phyloP scores from a whole-genome alignment of 805 yeast species.

The Scheffersomyces ergatensis region DNA sequence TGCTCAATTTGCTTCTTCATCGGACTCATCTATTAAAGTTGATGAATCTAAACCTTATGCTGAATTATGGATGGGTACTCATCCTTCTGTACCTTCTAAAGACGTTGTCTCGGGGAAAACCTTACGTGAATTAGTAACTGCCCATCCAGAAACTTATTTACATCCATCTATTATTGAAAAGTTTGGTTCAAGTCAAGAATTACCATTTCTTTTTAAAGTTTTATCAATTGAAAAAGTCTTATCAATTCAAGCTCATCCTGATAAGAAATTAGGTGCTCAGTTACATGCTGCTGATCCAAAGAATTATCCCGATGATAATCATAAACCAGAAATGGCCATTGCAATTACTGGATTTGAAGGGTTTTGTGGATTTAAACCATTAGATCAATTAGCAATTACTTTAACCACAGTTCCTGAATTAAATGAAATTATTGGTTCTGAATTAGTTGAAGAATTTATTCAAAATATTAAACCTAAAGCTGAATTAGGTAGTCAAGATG shows the following conservation, averaged over 20 bases:
- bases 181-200: conserved; percentile 66
- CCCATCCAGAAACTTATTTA: conserved; percentile 56
- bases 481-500: conserved; percentile 49
- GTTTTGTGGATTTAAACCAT: conserved; percentile 96
- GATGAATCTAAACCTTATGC: conserved; percentile 88
- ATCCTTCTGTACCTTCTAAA: conserved; percentile 82
- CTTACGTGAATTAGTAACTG: conserved; percentile 65
- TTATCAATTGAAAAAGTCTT: conserved; percentile 89
- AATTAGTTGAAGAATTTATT: conserved; percentile 52
- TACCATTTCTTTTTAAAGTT: conserved; percentile 93
- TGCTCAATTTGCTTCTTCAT: conserved; percentile 76
- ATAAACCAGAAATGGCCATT: conserved; percentile 99
- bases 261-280: conserved; percentile 74
- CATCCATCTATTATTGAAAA: conserved; percentile 57
- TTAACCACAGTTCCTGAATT: conserved; percentile 78
- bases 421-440: conserved; percentile 63
- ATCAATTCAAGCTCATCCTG: conserved; percentile 97
- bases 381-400: conserved; percentile 68
- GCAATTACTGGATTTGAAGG: conserved; percentile 97
- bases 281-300: conserved; percentile 82
- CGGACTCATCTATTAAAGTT: conserved; percentile 59
- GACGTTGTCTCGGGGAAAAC: conserved; percentile 53
- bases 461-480: conserved; percentile 45
- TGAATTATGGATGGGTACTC: conserved; percentile 99
- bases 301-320: conserved; percentile 96